phyloP scores from a whole-genome alignment of 768 basidiomycete genomes.

The Boletus bicolor region DNA sequence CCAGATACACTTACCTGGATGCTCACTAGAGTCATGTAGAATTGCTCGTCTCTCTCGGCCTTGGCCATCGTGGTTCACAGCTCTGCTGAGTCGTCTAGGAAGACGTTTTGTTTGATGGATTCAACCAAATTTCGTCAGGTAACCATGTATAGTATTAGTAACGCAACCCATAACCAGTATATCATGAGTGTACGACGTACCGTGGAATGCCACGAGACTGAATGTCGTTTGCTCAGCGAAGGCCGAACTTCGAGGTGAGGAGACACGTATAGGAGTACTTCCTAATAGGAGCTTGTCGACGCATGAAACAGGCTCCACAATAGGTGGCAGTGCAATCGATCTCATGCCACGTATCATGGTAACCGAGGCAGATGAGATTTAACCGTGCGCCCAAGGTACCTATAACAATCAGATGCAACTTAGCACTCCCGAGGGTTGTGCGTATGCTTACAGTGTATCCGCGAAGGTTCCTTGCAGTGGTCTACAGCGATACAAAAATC shows the following conservation, averaged over 20 bases:
- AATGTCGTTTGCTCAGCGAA: not conserved
- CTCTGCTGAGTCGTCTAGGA: not conserved
- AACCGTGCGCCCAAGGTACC: not conserved
- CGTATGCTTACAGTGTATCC: not conserved
- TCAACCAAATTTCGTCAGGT: not conserved
- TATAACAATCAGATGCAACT: constrained; percentile 11
- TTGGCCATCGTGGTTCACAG: not conserved
- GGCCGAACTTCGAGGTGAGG: not conserved
- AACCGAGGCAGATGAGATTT: not conserved
- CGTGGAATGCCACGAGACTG: not conserved
- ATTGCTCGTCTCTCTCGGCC: constrained; percentile 3
- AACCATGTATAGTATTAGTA: not conserved
- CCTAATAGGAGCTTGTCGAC: not conserved
- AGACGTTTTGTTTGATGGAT: too few species aligned
- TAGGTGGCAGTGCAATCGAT: constrained; percentile 16
- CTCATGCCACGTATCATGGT: constrained; percentile 15
- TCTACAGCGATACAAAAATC: not conserved
- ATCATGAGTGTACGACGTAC: not conserved
- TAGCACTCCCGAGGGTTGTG: not conserved
- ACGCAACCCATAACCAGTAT: not conserved
- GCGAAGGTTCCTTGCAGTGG: not conserved
- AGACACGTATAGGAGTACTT: not conserved
- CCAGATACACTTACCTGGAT: constrained; percentile 1
- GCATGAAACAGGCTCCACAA: not conserved
- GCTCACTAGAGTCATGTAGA: constrained; percentile 20